These are phyloP conservation scores for Colletotrichum camelliae DNA, from an alignment of 2,329 filamentous ascomycete species.

Conservation along the genomic window DNA sequence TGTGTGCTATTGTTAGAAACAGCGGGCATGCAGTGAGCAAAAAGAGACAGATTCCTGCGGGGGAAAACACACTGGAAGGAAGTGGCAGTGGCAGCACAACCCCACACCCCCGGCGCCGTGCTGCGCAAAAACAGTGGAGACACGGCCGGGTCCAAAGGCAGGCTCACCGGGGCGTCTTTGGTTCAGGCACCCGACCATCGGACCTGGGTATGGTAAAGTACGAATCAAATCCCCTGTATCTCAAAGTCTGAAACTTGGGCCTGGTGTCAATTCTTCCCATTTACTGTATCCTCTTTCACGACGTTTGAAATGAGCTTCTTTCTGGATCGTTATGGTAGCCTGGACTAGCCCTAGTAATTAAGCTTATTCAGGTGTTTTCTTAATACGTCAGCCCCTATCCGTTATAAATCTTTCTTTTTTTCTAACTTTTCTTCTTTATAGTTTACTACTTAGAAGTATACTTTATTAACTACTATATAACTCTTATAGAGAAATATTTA, in stretches of 20 bases:
- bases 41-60: background rate
- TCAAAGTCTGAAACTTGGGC: accelerated
- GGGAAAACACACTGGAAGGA: background rate
- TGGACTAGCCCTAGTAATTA: background rate
- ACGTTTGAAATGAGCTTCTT: background rate
- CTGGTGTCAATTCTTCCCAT: background rate
- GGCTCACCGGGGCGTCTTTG: background rate
- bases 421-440: no score
- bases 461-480: no score
- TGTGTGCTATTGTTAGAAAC: background rate
- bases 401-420: no score
- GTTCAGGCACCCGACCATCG: background rate
- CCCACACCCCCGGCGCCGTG: background rate
- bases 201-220: background rate
- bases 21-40: background rate
- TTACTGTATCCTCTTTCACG: background rate
- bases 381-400: background rate
- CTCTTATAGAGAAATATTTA: no score
- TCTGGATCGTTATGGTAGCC: background rate
- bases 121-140: background rate
- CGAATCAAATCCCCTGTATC: background rate
- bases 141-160: background rate
- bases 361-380: background rate
- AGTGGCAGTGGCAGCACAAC: background rate
- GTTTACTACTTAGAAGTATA: no score